A percentile compares a stretch with the other conserved stretches of the same genome.
Evolutionary conservation across 768 basidiomycete genomes (phyloP).

Genomic region (Neoboletus brunneissimus): DNA sequence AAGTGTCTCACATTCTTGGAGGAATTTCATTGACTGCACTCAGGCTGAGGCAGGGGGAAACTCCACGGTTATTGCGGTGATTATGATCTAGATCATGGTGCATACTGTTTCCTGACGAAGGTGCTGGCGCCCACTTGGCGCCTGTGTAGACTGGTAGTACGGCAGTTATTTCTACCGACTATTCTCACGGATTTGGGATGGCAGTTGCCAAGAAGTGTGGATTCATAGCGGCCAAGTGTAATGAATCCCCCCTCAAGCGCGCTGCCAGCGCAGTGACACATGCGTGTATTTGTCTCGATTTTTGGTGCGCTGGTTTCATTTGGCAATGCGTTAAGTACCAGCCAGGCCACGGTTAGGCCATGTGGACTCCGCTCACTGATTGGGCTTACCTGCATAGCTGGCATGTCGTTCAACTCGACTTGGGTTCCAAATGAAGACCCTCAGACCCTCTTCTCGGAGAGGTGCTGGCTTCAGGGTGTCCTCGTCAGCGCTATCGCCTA

Average conservation of each 20-base stretch:
- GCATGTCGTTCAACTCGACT: conserved; percentile 17
- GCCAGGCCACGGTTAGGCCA: too few relatives aligned
- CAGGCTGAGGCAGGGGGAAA: neutral
- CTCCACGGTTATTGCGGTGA: neutral
- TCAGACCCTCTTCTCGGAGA: conserved; percentile 17
- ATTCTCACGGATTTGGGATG: too few relatives aligned
- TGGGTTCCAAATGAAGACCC: conserved; percentile 15
- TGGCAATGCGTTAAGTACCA: neutral
- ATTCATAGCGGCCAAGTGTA: neutral
- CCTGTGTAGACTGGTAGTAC: too few relatives aligned
- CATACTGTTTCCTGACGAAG: neutral
- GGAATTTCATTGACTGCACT: neutral
- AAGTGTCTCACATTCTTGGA: neutral
- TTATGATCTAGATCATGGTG: neutral
- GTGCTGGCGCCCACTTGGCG: neutral
- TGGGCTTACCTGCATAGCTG: neutral
- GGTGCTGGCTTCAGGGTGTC: conserved; percentile 20
- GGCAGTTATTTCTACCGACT: too few relatives aligned
- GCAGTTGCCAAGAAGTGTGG: too few relatives aligned
- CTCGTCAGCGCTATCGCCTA: conserved; percentile 10
- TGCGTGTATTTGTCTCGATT: neutral
- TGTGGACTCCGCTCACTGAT: neutral
- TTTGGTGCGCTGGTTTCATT: neutral
- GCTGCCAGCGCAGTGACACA: neutral
- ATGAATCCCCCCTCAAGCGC: neutral